Evolutionary conservation across 2,329 filamentous ascomycete genomes (phyloP).

Genomic region (Pseudogymnoascus verrucosus): DNA sequence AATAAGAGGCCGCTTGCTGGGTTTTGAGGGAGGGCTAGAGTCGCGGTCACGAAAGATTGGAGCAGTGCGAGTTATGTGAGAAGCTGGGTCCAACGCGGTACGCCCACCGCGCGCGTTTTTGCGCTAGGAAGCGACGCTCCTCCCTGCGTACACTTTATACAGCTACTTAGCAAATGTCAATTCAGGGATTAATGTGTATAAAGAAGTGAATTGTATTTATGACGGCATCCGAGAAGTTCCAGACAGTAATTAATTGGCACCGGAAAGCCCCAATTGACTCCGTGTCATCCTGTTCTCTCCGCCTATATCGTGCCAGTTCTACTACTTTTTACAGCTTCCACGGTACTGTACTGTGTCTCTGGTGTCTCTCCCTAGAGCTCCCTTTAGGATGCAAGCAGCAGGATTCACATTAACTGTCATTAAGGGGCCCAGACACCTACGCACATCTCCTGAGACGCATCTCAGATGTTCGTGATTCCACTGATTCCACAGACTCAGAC

Average conservation of each 20-base stretch:
- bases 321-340: background rate
- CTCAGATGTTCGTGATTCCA: conserved; percentile 2
- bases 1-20: conserved; percentile 3
- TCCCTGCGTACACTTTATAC: conserved; percentile 6
- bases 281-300: background rate
- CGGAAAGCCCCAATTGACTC: background rate
- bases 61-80: conserved; percentile 5
- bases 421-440: conserved; percentile 1
- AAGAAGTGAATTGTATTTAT: conserved; percentile 2
- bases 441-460: background rate
- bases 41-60: conserved; percentile 9
- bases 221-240: background rate
- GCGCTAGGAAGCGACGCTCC: conserved; percentile 9
- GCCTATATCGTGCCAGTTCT: background rate
- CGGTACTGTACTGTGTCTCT: background rate
- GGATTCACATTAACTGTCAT: background rate
- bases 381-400: background rate
- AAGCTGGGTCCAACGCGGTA: conserved; percentile 9
- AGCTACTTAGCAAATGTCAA: conserved; percentile 1
- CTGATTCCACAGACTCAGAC: conserved; percentile 1
- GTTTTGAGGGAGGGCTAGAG: conserved; percentile 8
- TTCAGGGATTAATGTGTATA: background rate
- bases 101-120: conserved; percentile 8
- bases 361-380: background rate
- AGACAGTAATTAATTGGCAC: background rate